Evolutionary conservation across 352 stramenopile species (phyloP).

Genomic region (Globisporangium radiosum): DNA sequence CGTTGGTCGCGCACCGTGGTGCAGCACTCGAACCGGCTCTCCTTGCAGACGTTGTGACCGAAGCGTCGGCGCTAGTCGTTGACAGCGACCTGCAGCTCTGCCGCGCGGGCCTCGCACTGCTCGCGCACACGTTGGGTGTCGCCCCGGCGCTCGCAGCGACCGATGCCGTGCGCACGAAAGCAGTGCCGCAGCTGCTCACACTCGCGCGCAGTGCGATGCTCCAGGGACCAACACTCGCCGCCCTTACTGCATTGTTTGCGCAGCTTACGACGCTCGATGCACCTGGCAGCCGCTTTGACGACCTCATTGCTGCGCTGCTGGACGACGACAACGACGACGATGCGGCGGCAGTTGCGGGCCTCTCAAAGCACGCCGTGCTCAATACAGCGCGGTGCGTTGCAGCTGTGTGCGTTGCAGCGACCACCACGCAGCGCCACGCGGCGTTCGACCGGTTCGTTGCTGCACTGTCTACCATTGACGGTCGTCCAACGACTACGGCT

Average conservation of each 20-base stretch:
- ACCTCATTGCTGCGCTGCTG: slow-evolving; percentile 84
- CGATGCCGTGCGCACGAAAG: slow-evolving; percentile 55
- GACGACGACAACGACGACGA: slow-evolving; percentile 10
- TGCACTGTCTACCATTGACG: slow-evolving; percentile 25
- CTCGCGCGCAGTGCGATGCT: slow-evolving; percentile 91
- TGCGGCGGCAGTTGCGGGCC: slow-evolving; percentile 18
- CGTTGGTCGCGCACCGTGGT: slow-evolving; percentile 80
- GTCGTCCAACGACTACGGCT: slow-evolving; percentile 2
- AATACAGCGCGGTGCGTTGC: slow-evolving; percentile 94
- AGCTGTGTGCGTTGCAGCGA: slow-evolving; percentile 63
- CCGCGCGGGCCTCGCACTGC: slow-evolving; percentile 89
- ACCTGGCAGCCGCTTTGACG: slow-evolving; percentile 66
- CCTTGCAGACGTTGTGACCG: slow-evolving; percentile 86
- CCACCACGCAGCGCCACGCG: slow-evolving; percentile 45
- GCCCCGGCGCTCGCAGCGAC: slow-evolving; percentile 50
- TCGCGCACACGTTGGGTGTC: slow-evolving; percentile 67
- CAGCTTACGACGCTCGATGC: slow-evolving; percentile 57
- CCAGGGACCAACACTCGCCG: slow-evolving; percentile 72
- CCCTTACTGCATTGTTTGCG: slow-evolving; percentile 51
- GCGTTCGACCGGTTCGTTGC: slow-evolving; percentile 72
- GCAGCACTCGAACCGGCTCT: slow-evolving; percentile 64
- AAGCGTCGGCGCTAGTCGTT: slow-evolving; percentile 88
- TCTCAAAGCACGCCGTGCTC: slow-evolving; percentile 89
- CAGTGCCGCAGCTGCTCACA: slow-evolving; percentile 72
- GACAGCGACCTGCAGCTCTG: slow-evolving; percentile 97